A percentile compares a stretch with the other conserved stretches of the same genome.
Conservation (phyloP, 2,329 filamentous ascomycete genomes). For the Colletotrichum sp. region DNA sequence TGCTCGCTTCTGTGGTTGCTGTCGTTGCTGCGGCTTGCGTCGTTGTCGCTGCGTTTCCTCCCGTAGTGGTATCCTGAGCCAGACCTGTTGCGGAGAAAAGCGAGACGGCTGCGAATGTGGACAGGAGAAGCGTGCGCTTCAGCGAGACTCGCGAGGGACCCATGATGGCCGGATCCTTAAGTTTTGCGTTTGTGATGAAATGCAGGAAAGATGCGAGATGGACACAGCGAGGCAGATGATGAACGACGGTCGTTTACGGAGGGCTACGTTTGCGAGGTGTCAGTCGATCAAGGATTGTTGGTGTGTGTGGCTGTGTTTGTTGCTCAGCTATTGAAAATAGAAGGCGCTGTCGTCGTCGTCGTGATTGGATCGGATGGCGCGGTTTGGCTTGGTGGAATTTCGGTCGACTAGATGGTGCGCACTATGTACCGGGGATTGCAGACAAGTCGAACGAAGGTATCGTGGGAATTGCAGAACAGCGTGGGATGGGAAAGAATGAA, state of each 20-base stretch:
- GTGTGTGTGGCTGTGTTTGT: not conserved
- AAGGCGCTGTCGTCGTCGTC: not conserved
- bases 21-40: slow-evolving; percentile 10
- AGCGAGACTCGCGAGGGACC: slow-evolving; percentile 7
- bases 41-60: not conserved
- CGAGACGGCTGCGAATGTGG: slow-evolving; percentile 72
- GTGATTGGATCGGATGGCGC: slow-evolving; percentile 1
- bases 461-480: slow-evolving; percentile 1
- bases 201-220: not conserved
- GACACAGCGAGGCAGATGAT: not conserved
- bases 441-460: slow-evolving; percentile 2
- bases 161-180: slow-evolving; percentile 4
- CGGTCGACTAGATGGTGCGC: not conserved
- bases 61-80: slow-evolving; percentile 32
- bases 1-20: slow-evolving; percentile 15
- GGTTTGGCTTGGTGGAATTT: not conserved
- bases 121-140: slow-evolving; percentile 65
- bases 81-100: slow-evolving; percentile 33
- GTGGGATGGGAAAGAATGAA: not conserved
- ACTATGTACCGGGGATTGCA: not conserved
- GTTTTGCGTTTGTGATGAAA: not conserved
- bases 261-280: not conserved
- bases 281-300: not conserved
- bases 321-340: not conserved
- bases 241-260: not conserved